phyloP scores from a whole-genome alignment of 805 yeast species.

The Grigorovia humatica region DNA sequence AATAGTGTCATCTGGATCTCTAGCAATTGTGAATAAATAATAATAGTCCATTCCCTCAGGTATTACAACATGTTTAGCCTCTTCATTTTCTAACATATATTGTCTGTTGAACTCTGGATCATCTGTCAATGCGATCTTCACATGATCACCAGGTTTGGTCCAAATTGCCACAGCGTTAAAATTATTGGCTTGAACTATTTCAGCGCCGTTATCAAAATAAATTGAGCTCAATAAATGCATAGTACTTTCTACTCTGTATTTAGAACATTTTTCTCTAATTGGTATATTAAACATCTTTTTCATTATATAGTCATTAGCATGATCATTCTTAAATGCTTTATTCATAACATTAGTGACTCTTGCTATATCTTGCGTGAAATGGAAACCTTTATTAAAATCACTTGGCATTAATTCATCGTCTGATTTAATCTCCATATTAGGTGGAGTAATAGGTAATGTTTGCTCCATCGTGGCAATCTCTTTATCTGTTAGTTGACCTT shows the following conservation, averaged over 20 bases:
- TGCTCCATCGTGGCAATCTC: background rate
- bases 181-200: constrained; percentile 24
- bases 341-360: constrained; percentile 5
- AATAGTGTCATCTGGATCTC: constrained; percentile 20
- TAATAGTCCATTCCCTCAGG: constrained; percentile 22
- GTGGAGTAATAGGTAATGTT: background rate
- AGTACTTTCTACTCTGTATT: constrained; percentile 19
- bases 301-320: constrained; percentile 21
- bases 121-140: constrained; percentile 15
- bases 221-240: constrained; percentile 16
- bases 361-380: background rate
- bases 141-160: constrained; percentile 18
- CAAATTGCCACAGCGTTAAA: constrained; percentile 29
- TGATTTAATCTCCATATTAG: background rate
- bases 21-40: constrained; percentile 27
- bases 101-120: constrained; percentile 17
- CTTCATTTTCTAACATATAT: constrained; percentile 20
- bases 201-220: constrained; percentile 26
- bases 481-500: background rate
- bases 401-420: background rate
- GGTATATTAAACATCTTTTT: constrained; percentile 23
- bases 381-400: background rate
- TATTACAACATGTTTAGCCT: constrained; percentile 15
- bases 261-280: constrained; percentile 14
- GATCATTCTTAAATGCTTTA: constrained; percentile 22